phyloP scores from a whole-genome alignment of 2,329 filamentous ascomycete species.

The Fusarium denticulatum region DNA sequence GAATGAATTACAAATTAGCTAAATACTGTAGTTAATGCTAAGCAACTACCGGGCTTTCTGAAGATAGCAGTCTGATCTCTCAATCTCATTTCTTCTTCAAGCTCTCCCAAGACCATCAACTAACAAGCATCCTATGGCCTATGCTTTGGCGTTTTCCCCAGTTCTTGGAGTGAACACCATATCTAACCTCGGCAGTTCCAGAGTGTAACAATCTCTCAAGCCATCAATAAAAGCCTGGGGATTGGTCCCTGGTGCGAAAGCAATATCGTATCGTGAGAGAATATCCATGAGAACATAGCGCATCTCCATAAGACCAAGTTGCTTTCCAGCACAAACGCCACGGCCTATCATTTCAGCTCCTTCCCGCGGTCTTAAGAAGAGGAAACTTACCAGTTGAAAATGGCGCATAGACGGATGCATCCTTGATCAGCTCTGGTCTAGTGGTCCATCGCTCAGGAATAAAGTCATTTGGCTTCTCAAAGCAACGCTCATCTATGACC shows the following conservation, averaged over 20 bases:
- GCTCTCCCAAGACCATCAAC: fast-evolving
- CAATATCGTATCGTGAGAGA: slow-evolving; percentile 11
- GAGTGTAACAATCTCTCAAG: slow-evolving; percentile 18
- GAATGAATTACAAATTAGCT: fast-evolving
- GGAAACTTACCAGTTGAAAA: slow-evolving; percentile 13
- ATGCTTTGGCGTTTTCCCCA: fast-evolving
- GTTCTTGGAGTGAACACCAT: slow-evolving; percentile 3
- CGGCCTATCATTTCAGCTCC: background rate
- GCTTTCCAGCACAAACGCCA: slow-evolving; percentile 30
- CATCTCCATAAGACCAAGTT: slow-evolving; percentile 33
- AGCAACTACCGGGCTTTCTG: fast-evolving
- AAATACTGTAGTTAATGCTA: fast-evolving
- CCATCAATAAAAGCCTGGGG: slow-evolving; percentile 1
- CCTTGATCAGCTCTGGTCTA: slow-evolving; percentile 9
- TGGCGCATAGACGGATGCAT: slow-evolving; percentile 11
- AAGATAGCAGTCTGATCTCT: background rate
- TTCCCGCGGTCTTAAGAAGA: too few species aligned
- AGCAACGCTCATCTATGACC: slow-evolving; percentile 27
- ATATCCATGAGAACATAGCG: slow-evolving; percentile 18
- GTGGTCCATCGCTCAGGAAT: slow-evolving; percentile 32
- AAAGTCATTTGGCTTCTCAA: slow-evolving; percentile 19
- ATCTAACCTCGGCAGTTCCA: background rate
- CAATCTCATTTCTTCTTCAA: background rate
- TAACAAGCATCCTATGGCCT: background rate
- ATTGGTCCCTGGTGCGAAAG: background rate